Conservation (phyloP, 2,329 filamentous ascomycete genomes). For the Ophiostoma montium region DNA sequence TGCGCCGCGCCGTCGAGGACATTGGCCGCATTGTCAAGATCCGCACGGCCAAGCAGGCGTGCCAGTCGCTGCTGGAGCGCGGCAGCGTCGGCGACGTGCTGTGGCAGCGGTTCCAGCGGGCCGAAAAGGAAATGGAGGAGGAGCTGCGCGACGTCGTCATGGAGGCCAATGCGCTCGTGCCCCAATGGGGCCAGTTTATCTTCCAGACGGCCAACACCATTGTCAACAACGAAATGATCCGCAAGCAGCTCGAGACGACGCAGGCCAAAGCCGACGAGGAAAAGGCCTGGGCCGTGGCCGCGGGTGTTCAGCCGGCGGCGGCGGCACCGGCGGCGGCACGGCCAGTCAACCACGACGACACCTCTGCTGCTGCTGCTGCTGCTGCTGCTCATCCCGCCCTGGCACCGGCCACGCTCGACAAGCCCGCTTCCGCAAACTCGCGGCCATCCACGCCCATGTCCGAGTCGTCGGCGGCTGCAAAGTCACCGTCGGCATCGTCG, state of each 20-base stretch:
- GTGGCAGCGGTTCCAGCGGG: slow-evolving; percentile 80
- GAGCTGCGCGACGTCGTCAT: slow-evolving; percentile 87
- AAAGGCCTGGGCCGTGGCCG: not conserved
- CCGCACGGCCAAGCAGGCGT: slow-evolving; percentile 74
- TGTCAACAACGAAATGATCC: slow-evolving; percentile 65
- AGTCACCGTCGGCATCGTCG: slow-evolving; percentile 11
- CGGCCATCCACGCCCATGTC: not conserved
- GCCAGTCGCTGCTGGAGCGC: slow-evolving; percentile 68
- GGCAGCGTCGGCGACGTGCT: slow-evolving; percentile 93
- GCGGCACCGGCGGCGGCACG: not conserved
- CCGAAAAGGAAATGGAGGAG: slow-evolving; percentile 95
- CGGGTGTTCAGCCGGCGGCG: not conserved
- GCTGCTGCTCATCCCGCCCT: not conserved
- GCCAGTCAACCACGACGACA: not conserved
- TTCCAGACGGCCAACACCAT: slow-evolving; percentile 98
- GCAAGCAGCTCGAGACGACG: slow-evolving; percentile 55
- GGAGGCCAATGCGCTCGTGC: slow-evolving; percentile 84
- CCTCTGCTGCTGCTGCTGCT: not conserved
- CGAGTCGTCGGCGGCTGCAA: not conserved
- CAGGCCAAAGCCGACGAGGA: slow-evolving; percentile 65
- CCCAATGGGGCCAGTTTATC: slow-evolving; percentile 85
- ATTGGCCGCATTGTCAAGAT: slow-evolving; percentile 85
- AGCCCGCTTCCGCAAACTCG: too few relatives aligned
- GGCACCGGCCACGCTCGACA: not conserved
- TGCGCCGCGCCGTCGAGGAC: slow-evolving; percentile 82